phyloP scores from a whole-genome alignment of 2,329 filamentous ascomycete species.

The Stachybotrys chlorohalonatus region DNA sequence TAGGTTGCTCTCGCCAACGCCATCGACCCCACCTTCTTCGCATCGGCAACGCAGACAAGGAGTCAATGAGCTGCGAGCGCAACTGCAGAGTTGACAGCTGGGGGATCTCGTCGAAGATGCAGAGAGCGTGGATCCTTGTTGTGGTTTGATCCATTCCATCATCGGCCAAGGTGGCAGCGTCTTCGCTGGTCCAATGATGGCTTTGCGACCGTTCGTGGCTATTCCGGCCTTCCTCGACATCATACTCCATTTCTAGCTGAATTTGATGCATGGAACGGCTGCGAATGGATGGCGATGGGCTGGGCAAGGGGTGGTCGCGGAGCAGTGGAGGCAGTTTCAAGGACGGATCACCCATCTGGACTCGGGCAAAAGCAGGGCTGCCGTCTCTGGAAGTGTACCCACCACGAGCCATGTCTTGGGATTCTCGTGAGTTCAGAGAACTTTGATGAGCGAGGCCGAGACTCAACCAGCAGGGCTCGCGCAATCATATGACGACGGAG shows the following conservation, averaged over 20 bases:
- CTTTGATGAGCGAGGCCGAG: neutral
- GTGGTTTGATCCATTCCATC: slow-evolving; percentile 5
- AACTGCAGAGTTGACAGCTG: slow-evolving; percentile 4
- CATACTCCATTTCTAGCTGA: slow-evolving; percentile 12
- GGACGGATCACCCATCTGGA: neutral
- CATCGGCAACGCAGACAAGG: slow-evolving; percentile 2
- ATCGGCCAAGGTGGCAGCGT: slow-evolving; percentile 3
- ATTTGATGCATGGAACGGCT: slow-evolving; percentile 12
- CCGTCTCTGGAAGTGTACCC: neutral
- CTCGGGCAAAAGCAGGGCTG: neutral
- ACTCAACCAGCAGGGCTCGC: neutral
- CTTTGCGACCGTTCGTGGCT: slow-evolving; percentile 5
- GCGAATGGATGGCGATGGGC: slow-evolving; percentile 2
- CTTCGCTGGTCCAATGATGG: slow-evolving; percentile 6
- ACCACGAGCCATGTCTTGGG: neutral
- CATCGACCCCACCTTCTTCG: slow-evolving; percentile 11
- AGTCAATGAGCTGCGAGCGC: slow-evolving; percentile 6
- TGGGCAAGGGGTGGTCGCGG: slow-evolving; percentile 5
- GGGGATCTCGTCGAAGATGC: slow-evolving; percentile 9
- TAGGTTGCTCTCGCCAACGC: slow-evolving; percentile 10
- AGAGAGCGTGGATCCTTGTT: slow-evolving; percentile 11
- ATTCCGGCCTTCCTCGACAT: slow-evolving; percentile 10
- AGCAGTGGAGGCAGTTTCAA: slow-evolving; percentile 9
- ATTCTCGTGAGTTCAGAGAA: neutral
- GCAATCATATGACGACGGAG: neutral